These are phyloP conservation scores for Talaromyces albobiverticillius DNA, from an alignment of 2,329 filamentous ascomycete genomes.

Conservation along the genomic window DNA sequence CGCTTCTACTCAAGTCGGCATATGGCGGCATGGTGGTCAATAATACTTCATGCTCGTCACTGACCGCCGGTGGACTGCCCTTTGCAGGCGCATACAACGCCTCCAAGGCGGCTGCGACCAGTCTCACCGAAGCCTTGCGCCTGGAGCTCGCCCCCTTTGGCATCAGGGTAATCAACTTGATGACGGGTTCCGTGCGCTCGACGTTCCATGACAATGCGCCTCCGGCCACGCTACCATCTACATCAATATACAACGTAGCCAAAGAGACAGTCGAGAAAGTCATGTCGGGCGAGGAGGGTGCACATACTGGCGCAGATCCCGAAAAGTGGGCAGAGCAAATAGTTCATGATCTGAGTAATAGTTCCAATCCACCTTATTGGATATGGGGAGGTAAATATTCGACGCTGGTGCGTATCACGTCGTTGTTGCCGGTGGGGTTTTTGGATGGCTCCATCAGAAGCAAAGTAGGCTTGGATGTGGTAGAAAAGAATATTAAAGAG, in stretches of 20 bases:
- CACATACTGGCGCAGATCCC: background rate
- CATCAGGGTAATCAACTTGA: conserved; percentile 1
- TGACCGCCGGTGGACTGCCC: background rate
- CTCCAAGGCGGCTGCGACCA: conserved; percentile 3
- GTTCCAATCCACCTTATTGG: background rate
- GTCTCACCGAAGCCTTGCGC: conserved; percentile 1
- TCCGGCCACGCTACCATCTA: background rate
- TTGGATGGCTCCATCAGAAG: conserved; percentile 2
- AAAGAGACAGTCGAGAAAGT: background rate
- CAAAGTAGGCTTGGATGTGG: background rate
- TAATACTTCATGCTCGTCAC: conserved; percentile 2
- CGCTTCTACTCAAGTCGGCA: background rate
- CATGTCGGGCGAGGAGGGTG: background rate
- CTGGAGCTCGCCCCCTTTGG: conserved; percentile 9
- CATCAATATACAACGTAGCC: conserved; percentile 2
- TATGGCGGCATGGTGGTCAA: conserved; percentile 8
- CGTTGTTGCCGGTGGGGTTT: conserved; percentile 1
- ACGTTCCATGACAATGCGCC: background rate
- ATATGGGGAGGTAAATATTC: conserved; percentile 2
- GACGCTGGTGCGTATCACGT: background rate
- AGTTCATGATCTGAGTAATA: background rate
- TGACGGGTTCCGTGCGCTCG: background rate
- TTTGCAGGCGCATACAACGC: conserved; percentile 9
- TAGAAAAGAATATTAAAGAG: too few species aligned
- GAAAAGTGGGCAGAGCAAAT: background rate